phyloP scores from a whole-genome alignment of 169 alveolate species.

The Cryptosporidium ryanae region DNA sequence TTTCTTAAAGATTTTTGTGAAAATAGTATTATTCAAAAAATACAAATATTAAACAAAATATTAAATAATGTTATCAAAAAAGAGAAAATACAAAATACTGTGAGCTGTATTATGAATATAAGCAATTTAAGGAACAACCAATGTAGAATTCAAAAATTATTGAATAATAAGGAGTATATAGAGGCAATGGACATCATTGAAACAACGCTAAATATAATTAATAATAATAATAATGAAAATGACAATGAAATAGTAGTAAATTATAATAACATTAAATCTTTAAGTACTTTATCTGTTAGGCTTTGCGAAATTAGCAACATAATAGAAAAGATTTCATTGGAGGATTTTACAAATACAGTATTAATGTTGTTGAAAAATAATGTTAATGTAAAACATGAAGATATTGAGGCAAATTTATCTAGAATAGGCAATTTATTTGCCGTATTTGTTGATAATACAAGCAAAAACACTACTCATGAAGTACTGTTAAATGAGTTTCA shows the following conservation, averaged over 20 bases:
- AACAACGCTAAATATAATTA: slow-evolving; percentile 2
- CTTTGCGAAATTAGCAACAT: slow-evolving; percentile 24
- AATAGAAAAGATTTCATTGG: slow-evolving; percentile 28
- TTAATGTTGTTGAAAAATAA: slow-evolving; percentile 15
- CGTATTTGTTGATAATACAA: not conserved
- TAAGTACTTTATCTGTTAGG: slow-evolving; percentile 23
- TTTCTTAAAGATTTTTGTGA: not conserved
- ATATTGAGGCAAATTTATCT: not conserved
- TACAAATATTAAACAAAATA: not conserved
- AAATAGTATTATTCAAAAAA: slow-evolving; percentile 1
- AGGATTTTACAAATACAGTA: slow-evolving; percentile 23
- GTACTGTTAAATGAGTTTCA: not conserved
- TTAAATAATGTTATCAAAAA: not conserved
- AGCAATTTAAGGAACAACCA: slow-evolving; percentile 8
- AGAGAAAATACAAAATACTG: not conserved
- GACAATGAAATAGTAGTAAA: too few relatives aligned
- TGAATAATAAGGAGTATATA: slow-evolving; percentile 31
- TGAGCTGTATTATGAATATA: not conserved
- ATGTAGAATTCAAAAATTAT: slow-evolving; percentile 13
- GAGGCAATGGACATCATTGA: slow-evolving; percentile 3
- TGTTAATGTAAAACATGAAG: not conserved
- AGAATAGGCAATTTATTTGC: not conserved
- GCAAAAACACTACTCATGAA: not conserved
- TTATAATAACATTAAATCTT: not conserved
- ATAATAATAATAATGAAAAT: slow-evolving; percentile 10